Evolutionary conservation across 768 basidiomycete genomes (phyloP).

Genomic region (Naematelia aurantialba): DNA sequence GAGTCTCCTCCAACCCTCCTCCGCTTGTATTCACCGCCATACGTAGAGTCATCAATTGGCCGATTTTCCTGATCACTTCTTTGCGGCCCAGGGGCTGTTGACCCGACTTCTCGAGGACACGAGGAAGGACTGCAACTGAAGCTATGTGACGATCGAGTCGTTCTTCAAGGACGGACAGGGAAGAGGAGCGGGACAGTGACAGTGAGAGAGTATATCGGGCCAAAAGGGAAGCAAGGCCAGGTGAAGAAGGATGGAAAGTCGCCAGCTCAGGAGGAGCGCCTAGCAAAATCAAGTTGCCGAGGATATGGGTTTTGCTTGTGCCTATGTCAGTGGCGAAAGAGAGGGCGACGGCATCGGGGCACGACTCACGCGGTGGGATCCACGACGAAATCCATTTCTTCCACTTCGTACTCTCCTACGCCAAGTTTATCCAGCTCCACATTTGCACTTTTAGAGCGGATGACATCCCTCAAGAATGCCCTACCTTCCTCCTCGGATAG

Average conservation of each 20-base stretch:
- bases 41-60: slow-evolving; percentile 83
- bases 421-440: slow-evolving; percentile 62
- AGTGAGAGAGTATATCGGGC: slow-evolving; percentile 90
- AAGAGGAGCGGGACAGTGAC: slow-evolving; percentile 81
- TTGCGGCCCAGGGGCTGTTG: slow-evolving; percentile 75
- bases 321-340: slow-evolving; percentile 15
- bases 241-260: slow-evolving; percentile 51
- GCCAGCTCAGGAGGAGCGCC: slow-evolving; percentile 66
- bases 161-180: slow-evolving; percentile 79
- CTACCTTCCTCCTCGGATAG: slow-evolving; percentile 70
- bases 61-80: slow-evolving; percentile 86
- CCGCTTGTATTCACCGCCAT: slow-evolving; percentile 75
- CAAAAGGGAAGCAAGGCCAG: slow-evolving; percentile 66
- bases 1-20: slow-evolving; percentile 49
- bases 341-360: too few species aligned
- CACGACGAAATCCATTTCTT: slow-evolving; percentile 87
- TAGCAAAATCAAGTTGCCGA: slow-evolving; percentile 87
- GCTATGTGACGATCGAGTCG: slow-evolving; percentile 77
- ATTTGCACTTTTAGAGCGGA: slow-evolving; percentile 56
- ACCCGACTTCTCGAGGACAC: slow-evolving; percentile 70
- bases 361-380: slow-evolving; percentile 76
- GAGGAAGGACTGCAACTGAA: slow-evolving; percentile 74
- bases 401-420: slow-evolving; percentile 66
- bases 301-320: slow-evolving; percentile 81
- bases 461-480: slow-evolving; percentile 63